Base-by-base conservation (phyloP, 257 asterid genomes). In the Pogostemon cablin region DNA sequence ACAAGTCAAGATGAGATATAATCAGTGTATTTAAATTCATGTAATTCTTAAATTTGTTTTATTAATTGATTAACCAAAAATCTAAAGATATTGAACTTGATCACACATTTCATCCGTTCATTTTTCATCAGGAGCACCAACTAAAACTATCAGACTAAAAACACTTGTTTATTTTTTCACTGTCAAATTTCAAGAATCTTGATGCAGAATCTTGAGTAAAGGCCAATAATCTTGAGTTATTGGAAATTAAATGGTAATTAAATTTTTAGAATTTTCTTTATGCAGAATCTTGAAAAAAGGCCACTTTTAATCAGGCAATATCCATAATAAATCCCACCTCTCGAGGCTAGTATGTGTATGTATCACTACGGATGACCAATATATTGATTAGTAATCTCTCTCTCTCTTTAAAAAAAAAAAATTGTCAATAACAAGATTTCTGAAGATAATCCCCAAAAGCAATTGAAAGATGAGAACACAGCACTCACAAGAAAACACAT, bases 331-430 rank as follows among this genome's bases (percentile, higher is more conserved):
- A 4, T 17, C 59, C 43, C 32, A 54, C 8, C 40, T 48, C 15
- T 44, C 58, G 54, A 60, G 68, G 62, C 44, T 9, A 57, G 49
- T 20, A 2, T 12, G 7, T 39, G 15, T 37, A 35, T 38, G 48
- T 56, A 44, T 44, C 42, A 52, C 38, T 35, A 54, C 50, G 8
- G 56, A 70, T 65, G 7, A 65, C 10, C 52, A 77, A 61, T 55
- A 72, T 75, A 63, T 57, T 42, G 9, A 63, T 43, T 56, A 38
- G 72, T 4, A 68, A 68, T 38, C 79, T 74, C 80, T 20, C 59
- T 17, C 79, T 74, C 80, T 20, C 59, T 17, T 34, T 52, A 50
- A 50, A 9, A 0, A 47, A 47, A n/a, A 0, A 12, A 7, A 12
- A 60, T 48, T 20, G 25, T 20, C 25, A 54, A 47, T 17, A 41